These are phyloP conservation scores for Pugionium cornutum DNA, from an alignment of 345 rosid species.

Conservation along the genomic window DNA sequence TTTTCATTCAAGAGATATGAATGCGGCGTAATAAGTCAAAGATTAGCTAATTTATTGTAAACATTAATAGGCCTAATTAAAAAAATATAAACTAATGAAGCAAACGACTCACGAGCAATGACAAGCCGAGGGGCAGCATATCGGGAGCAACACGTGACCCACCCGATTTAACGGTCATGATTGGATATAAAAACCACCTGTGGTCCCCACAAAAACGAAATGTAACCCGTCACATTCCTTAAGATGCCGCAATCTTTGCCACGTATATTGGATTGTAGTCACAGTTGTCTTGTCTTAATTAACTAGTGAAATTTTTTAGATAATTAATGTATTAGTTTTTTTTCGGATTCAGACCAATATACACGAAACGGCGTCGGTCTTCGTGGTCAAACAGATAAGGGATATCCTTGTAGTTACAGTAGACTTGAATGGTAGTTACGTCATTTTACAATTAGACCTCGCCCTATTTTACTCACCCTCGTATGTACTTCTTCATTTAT, in stretches of 20 bases:
- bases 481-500: constrained; percentile 36
- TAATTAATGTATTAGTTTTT: constrained; percentile 22
- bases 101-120: constrained; percentile 34
- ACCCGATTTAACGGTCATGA: constrained; percentile 45
- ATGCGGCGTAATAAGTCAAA: too few relatives aligned
- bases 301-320: not conserved
- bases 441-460: too few relatives aligned
- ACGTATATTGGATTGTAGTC: constrained; percentile 19
- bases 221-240: not conserved
- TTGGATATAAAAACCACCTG: constrained; percentile 19
- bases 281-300: constrained; percentile 3
- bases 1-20: too few relatives aligned
- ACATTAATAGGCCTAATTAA: too few relatives aligned
- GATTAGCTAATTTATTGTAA: too few relatives aligned
- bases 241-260: constrained; percentile 20
- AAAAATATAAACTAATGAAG: too few relatives aligned
- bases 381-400: too few relatives aligned
- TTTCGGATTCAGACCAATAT: constrained; percentile 5
- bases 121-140: constrained; percentile 40
- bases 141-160: constrained; percentile 44
- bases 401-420: too few relatives aligned
- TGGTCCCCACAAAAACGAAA: constrained; percentile 15
- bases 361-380: too few relatives aligned
- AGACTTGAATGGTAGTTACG: too few relatives aligned
- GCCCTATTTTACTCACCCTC: constrained; percentile 19